Evolutionary conservation across 2,329 filamentous ascomycete species (phyloP).

Genomic region (Aspergillus uvarum): DNA sequence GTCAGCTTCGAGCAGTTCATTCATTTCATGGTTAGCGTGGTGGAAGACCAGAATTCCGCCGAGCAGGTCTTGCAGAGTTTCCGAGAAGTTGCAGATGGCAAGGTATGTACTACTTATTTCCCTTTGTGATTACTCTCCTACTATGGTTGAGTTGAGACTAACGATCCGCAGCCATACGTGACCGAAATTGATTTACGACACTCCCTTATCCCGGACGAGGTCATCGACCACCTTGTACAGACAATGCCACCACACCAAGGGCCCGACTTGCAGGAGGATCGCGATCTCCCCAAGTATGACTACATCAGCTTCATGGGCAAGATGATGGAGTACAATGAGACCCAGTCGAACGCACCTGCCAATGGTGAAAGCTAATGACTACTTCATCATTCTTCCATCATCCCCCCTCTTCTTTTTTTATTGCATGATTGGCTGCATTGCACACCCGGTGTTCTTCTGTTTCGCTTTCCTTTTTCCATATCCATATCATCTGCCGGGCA

Average conservation of each 20-base stretch:
- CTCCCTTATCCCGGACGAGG: slow-evolving; percentile 91
- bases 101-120: slow-evolving; percentile 50
- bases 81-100: slow-evolving; percentile 94
- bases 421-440: slow-evolving; percentile 4
- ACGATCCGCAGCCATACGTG: slow-evolving; percentile 69
- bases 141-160: slow-evolving; percentile 8
- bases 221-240: slow-evolving; percentile 87
- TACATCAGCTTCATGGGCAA: slow-evolving; percentile 98
- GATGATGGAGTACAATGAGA: slow-evolving; percentile 57
- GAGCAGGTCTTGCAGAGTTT: slow-evolving; percentile 99
- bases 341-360: slow-evolving; percentile 21
- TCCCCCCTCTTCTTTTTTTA: slow-evolving; percentile 10
- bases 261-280: slow-evolving; percentile 81
- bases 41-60: slow-evolving; percentile 96
- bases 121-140: not conserved
- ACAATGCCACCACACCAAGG: slow-evolving; percentile 84
- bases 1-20: slow-evolving; percentile 99
- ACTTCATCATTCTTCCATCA: slow-evolving; percentile 13
- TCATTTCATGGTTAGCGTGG: slow-evolving; percentile 98
- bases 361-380: slow-evolving; percentile 24
- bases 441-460: slow-evolving; percentile 11
- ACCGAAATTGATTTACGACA: slow-evolving; percentile 96
- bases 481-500: slow-evolving; percentile 12
- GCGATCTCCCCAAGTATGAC: slow-evolving; percentile 84
- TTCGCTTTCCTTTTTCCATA: slow-evolving; percentile 12